A percentile compares a stretch with the other conserved stretches of the same genome.
These are phyloP conservation scores for Phylloporus sp. DNA, from an alignment of 768 basidiomycete genomes.

Conservation along the genomic window DNA sequence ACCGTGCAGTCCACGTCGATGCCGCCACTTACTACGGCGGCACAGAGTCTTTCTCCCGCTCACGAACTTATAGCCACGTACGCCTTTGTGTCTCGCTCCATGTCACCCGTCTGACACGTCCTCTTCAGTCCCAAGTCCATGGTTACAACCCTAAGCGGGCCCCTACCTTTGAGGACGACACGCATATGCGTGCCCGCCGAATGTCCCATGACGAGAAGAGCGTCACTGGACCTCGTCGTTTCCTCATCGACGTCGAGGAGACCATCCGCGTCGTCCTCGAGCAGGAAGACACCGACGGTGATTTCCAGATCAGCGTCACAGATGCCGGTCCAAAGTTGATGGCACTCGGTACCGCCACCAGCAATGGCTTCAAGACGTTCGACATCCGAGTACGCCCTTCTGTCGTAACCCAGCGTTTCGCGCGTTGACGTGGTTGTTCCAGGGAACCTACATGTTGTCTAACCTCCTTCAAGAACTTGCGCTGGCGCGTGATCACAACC, in stretches of 20 bases:
- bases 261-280: constrained; percentile 94
- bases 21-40: constrained; percentile 81
- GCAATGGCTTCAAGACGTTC: constrained; percentile 97
- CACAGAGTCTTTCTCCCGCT: constrained; percentile 71
- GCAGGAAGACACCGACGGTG: constrained; percentile 96
- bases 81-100: constrained; percentile 21
- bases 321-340: constrained; percentile 97
- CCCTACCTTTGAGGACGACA: constrained; percentile 74
- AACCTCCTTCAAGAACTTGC: constrained; percentile 99
- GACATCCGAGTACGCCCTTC: constrained; percentile 72
- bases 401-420: constrained; percentile 1
- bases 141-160: constrained; percentile 66
- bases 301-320: constrained; percentile 93
- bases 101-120: constrained; percentile 18
- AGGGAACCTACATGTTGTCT: constrained; percentile 99
- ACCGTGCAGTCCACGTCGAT: constrained; percentile 53
- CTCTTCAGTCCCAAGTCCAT: constrained; percentile 59
- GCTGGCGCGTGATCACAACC: constrained; percentile 88
- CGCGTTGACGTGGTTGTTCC: constrained; percentile 13
- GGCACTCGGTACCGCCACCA: constrained; percentile 92
- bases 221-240: constrained; percentile 73
- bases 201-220: constrained; percentile 93
- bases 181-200: constrained; percentile 65
- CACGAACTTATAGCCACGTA: constrained; percentile 86
- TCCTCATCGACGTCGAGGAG: constrained; percentile 96